Conservation (phyloP, 345 rosid genomes). For the Euclidium syriacum region DNA sequence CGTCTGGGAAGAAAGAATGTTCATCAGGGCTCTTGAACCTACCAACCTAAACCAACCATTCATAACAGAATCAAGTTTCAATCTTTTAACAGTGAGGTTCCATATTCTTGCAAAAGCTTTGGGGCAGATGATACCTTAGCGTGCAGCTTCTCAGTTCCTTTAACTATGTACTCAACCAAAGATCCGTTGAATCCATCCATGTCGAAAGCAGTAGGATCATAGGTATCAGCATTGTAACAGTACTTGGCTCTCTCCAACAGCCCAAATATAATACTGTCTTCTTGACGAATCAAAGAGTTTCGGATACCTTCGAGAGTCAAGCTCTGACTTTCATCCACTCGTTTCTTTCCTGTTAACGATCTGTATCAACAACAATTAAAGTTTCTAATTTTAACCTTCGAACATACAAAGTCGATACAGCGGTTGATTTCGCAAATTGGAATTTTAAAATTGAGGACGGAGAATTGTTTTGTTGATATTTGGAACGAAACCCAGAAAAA, state of each 20-base stretch:
- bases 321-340: constrained; percentile 72
- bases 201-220: constrained; percentile 62
- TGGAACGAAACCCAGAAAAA: no score
- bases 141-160: constrained; percentile 87
- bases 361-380: constrained; percentile 38
- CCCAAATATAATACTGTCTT: constrained; percentile 83
- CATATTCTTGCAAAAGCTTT: neutral
- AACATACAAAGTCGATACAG: no score
- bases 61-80: neutral
- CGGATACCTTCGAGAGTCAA: constrained; percentile 74
- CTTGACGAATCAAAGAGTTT: constrained; percentile 74
- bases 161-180: constrained; percentile 72
- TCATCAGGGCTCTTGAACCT: constrained; percentile 91
- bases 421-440: no score
- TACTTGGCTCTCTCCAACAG: constrained; percentile 83
- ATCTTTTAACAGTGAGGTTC: neutral
- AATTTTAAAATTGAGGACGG: neutral
- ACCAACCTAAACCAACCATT: constrained; percentile 57
- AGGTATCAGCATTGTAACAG: constrained; percentile 78
- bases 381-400: no score
- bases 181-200: constrained; percentile 82
- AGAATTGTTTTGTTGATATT: no score
- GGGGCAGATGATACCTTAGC: constrained; percentile 42
- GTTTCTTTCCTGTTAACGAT: constrained; percentile 34
- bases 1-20: constrained; percentile 76